Evolutionary conservation across 2,329 filamentous ascomycete species (phyloP).

Genomic region (Fusarium buharicum): DNA sequence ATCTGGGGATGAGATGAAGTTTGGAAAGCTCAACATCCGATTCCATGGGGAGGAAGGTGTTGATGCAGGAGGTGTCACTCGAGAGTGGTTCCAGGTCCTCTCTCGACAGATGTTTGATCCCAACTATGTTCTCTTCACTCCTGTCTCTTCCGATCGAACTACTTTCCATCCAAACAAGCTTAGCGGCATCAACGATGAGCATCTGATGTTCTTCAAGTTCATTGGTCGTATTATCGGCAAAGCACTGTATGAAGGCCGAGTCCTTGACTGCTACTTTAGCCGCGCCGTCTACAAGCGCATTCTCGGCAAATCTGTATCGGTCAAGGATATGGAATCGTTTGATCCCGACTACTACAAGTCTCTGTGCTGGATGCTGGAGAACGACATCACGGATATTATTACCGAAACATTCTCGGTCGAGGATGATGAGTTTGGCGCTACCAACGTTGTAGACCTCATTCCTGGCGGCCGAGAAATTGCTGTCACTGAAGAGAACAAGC

Average conservation of each 20-base stretch:
- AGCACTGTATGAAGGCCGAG: slow-evolving; percentile 92
- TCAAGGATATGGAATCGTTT: slow-evolving; percentile 99
- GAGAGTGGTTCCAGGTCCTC: slow-evolving; percentile 99
- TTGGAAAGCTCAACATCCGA: slow-evolving; percentile 96
- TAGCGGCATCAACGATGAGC: slow-evolving; percentile 93
- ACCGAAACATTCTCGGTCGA: slow-evolving; percentile 96
- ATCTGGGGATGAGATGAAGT: slow-evolving; percentile 96
- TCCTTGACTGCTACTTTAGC: slow-evolving; percentile 98
- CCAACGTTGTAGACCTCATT: slow-evolving; percentile 85
- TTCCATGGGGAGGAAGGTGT: slow-evolving; percentile 98
- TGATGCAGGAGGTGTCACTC: slow-evolving; percentile 94
- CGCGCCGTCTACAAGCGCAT: slow-evolving; percentile 98
- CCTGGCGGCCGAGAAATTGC: slow-evolving; percentile 89
- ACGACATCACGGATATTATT: slow-evolving; percentile 98
- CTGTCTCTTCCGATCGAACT: slow-evolving; percentile 95
- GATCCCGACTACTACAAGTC: slow-evolving; percentile 99
- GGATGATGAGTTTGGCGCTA: slow-evolving; percentile 92
- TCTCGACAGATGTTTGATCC: slow-evolving; percentile 99
- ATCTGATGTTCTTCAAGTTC: slow-evolving; percentile 99
- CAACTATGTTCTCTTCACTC: slow-evolving; percentile 95
- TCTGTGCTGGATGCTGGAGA: slow-evolving; percentile 96
- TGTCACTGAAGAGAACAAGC: slow-evolving; percentile 98
- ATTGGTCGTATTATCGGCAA: slow-evolving; percentile 99
- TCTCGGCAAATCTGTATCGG: slow-evolving; percentile 90
- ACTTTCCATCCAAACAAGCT: slow-evolving; percentile 98